Conservation (phyloP, 148 eudicot genomes). For the Dysphania ambrosioides region DNA sequence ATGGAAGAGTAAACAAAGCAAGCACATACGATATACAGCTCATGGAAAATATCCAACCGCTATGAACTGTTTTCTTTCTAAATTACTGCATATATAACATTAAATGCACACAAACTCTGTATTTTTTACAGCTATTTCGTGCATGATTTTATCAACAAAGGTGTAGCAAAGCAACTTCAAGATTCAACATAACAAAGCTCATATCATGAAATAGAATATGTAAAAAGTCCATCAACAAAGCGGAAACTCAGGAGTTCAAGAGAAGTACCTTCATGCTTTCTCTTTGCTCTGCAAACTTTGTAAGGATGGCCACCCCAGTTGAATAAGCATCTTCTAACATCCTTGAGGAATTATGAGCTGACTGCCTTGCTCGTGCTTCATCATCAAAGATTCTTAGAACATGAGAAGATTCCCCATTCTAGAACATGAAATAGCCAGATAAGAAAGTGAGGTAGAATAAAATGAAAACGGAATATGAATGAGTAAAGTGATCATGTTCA, state of each 20-base stretch:
- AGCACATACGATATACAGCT: no score
- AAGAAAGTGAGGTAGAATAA: neutral
- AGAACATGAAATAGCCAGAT: neutral
- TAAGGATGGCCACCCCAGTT: constrained; percentile 71
- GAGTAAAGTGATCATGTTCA: neutral
- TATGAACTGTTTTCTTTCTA: neutral
- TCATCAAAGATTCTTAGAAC: constrained; percentile 89
- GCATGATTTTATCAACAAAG: neutral
- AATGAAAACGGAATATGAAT: neutral
- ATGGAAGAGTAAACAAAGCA: neutral
- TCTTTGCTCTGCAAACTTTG: constrained; percentile 83
- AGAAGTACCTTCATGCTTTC: constrained; percentile 78
- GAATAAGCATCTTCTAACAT: constrained; percentile 83
- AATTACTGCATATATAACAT: neutral
- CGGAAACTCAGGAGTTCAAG: neutral
- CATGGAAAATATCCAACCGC: neutral
- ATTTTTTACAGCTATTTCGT: neutral
- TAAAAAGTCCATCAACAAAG: neutral
- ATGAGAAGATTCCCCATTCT: constrained; percentile 84
- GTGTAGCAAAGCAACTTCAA: neutral
- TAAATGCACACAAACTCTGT: neutral
- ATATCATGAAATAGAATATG: neutral
- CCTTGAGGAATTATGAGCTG: constrained; percentile 82
- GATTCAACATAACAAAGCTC: neutral
- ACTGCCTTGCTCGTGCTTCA: constrained; percentile 87